Evolutionary conservation across 1,139 yeast genomes (phyloP).

Genomic region (Eremothecium gossypii): DNA sequence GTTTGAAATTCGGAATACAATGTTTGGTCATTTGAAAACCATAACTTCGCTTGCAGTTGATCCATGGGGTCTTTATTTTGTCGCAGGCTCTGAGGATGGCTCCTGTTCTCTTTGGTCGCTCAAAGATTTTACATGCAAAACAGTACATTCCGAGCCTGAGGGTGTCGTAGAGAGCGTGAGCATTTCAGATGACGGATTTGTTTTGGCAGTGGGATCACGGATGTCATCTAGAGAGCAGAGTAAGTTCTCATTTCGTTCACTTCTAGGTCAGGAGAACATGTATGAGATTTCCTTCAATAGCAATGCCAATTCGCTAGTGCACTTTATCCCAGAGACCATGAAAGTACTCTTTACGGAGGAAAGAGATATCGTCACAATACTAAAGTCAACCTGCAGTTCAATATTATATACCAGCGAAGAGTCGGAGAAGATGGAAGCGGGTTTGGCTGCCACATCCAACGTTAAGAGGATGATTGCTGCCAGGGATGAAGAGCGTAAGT

Average conservation of each 20-base stretch:
- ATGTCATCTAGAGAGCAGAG: background rate
- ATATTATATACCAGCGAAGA: background rate
- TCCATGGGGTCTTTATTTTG: slow-evolving; percentile 47
- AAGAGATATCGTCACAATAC: background rate
- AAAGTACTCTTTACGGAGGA: slow-evolving; percentile 1
- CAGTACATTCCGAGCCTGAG: background rate
- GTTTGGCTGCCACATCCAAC: background rate
- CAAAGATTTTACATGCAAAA: slow-evolving; percentile 20
- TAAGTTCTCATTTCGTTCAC: background rate
- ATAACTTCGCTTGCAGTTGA: slow-evolving; percentile 46
- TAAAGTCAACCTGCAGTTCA: background rate
- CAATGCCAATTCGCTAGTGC: background rate
- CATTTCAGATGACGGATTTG: slow-evolving; percentile 2
- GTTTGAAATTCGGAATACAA: slow-evolving; percentile 21
- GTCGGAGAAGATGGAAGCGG: background rate
- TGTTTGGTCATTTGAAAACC: slow-evolving; percentile 46
- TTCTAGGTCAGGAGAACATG: background rate
- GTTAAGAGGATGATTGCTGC: background rate
- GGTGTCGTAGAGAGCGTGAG: slow-evolving; percentile 1
- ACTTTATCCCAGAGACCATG: background rate
- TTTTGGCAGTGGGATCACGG: slow-evolving; percentile 1
- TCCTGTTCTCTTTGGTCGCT: slow-evolving; percentile 55
- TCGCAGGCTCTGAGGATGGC: slow-evolving; percentile 64
- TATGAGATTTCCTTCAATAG: background rate
- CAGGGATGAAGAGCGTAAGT: slow-evolving; percentile 1